These are phyloP conservation scores for Citrus inodora DNA, from an alignment of 345 rosid species.

Conservation along the genomic window DNA sequence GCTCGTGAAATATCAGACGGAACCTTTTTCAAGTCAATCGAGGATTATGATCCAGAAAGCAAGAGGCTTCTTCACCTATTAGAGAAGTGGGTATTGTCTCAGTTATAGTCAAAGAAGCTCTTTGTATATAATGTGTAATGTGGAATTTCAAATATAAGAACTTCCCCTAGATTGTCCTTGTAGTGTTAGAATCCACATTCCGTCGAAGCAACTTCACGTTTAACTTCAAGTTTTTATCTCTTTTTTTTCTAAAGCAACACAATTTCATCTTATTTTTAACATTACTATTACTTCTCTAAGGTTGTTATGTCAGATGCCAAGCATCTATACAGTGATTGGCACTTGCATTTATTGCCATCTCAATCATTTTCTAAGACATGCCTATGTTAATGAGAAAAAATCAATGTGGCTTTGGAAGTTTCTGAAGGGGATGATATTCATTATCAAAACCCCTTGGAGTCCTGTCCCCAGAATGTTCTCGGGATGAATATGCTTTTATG, in stretches of 20 bases:
- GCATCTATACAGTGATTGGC: not conserved
- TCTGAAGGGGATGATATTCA: not conserved
- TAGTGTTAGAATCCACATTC: not conserved
- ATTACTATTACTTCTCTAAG: not conserved
- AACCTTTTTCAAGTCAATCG: conserved; percentile 88
- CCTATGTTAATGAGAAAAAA: not conserved
- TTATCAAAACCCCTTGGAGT: not conserved
- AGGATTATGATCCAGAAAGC: conserved; percentile 94
- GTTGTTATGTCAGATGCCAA: not conserved
- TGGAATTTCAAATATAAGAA: not conserved
- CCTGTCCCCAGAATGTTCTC: not conserved
- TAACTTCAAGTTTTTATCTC: not conserved
- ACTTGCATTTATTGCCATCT: not conserved
- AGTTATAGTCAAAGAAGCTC: not conserved
- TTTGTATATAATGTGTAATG: not conserved
- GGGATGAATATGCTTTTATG: conserved; percentile 6
- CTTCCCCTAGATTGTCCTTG: conserved; percentile 1
- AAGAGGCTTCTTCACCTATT: conserved; percentile 76
- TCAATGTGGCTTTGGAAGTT: not conserved
- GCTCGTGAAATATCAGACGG: conserved; percentile 97
- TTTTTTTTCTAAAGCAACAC: not conserved
- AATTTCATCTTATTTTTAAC: conserved; percentile 5
- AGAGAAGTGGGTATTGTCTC: conserved; percentile 52
- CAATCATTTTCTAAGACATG: not conserved
- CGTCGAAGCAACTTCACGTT: not conserved